A percentile compares a stretch with the other conserved stretches of the same genome.
These are phyloP conservation scores for Plantago major DNA, from an alignment of 257 asterid species.

Conservation along the genomic window DNA sequence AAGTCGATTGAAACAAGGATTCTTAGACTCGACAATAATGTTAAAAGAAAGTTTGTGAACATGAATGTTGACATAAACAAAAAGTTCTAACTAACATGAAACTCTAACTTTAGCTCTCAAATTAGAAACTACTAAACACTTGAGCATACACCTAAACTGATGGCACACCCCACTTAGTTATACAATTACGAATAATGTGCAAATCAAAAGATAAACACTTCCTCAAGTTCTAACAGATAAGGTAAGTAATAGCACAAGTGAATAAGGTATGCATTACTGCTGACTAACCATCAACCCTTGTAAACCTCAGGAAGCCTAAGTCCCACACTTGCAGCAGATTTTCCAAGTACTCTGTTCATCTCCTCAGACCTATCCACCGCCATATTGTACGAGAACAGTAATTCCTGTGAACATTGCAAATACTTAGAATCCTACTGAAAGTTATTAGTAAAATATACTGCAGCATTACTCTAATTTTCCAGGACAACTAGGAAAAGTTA, in stretches of 20 bases:
- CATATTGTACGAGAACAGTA: slow-evolving; percentile 79
- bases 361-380: slow-evolving; percentile 83
- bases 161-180: not conserved
- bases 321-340: slow-evolving; percentile 95
- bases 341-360: slow-evolving; percentile 64
- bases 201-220: not conserved
- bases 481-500: too few relatives aligned
- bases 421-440: not conserved
- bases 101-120: too few relatives aligned
- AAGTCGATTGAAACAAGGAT: too few relatives aligned
- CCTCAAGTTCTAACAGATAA: not conserved
- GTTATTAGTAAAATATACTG: too few relatives aligned
- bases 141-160: too few relatives aligned
- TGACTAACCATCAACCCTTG: slow-evolving; percentile 44
- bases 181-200: not conserved
- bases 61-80: too few relatives aligned
- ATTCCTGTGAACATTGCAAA: slow-evolving; percentile 45
- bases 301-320: slow-evolving; percentile 79
- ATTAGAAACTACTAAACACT: too few relatives aligned
- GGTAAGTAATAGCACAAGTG: not conserved
- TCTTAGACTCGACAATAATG: too few relatives aligned
- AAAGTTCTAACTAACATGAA: too few relatives aligned
- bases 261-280: slow-evolving; percentile 10
- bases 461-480: too few relatives aligned
- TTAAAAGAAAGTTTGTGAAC: too few relatives aligned